Conservation (phyloP, 805 yeast genomes). For the Metschnikowia amazonensis region DNA sequence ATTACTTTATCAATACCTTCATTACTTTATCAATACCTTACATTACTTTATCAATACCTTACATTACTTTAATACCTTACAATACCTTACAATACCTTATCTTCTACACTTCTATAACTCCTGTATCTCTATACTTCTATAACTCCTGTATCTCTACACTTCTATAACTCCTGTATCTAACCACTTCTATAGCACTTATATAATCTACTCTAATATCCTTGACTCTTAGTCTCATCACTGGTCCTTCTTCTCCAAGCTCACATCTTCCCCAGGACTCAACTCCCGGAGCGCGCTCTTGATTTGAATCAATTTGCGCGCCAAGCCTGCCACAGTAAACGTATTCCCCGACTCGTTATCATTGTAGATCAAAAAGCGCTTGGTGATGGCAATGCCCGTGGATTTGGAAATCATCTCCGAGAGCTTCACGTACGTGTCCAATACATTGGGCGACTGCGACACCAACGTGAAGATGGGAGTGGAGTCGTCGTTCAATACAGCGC, state of each 20-base stretch:
- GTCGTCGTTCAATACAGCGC: constrained; percentile 19
- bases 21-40: too few species aligned
- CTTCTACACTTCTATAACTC: too few species aligned
- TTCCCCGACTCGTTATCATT: constrained; percentile 17
- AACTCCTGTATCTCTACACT: too few species aligned
- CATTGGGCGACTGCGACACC: constrained; percentile 26
- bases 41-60: too few species aligned
- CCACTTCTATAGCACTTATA: too few species aligned
- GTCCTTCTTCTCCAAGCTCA: constrained; percentile 12
- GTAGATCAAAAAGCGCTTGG: constrained; percentile 34
- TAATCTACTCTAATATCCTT: too few species aligned
- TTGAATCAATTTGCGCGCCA: constrained; percentile 32
- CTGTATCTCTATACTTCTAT: too few species aligned
- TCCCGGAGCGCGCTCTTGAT: constrained; percentile 36
- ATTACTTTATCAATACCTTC: too few species aligned
- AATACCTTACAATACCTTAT: too few species aligned
- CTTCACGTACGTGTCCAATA: constrained; percentile 27
- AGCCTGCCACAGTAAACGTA: constrained; percentile 26
- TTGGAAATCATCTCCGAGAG: constrained; percentile 27
- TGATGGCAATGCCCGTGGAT: constrained; percentile 36
- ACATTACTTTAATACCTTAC: too few species aligned
- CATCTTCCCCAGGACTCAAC: constrained; percentile 26
- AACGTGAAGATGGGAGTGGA: constrained; percentile 26
- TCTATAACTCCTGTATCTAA: too few species aligned
- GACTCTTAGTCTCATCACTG: constrained; percentile 6